These are phyloP conservation scores for Leishmania martiniquensis DNA, from an alignment of 208 protist species.

Conservation along the genomic window DNA sequence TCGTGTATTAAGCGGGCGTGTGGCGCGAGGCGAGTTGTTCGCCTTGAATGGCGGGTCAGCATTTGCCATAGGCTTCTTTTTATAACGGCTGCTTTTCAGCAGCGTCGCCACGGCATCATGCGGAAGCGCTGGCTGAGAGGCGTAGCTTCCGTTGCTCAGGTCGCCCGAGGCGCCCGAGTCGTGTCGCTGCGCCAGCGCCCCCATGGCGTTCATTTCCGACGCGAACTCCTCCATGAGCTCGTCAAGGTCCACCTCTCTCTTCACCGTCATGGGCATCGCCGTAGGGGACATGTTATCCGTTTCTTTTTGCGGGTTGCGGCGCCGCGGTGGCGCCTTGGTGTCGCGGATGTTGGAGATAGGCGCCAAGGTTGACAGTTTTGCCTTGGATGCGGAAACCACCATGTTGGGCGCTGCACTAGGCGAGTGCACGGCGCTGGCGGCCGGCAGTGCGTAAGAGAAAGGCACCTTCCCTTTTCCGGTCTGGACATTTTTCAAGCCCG, in stretches of 20 bases:
- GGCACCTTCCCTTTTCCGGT: constrained; percentile 21
- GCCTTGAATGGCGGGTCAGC: constrained; percentile 5
- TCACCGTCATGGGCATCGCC: constrained; percentile 2
- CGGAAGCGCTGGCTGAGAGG: constrained; percentile 3
- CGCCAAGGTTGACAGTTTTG: neutral
- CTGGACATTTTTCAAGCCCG: constrained; percentile 30
- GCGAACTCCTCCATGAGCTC: constrained; percentile 78
- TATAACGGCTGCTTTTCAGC: constrained; percentile 70
- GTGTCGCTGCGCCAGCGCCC: constrained; percentile 30
- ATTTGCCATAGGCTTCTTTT: constrained; percentile 31
- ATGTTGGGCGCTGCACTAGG: neutral
- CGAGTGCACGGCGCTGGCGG: constrained; percentile 12
- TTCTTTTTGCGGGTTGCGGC: constrained; percentile 12
- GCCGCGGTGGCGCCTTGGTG: constrained; percentile 1
- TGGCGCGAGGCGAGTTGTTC: constrained; percentile 1
- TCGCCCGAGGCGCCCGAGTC: neutral
- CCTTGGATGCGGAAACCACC: neutral
- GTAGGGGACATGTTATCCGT: constrained; percentile 4
- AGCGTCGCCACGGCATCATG: constrained; percentile 48
- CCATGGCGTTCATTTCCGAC: constrained; percentile 60
- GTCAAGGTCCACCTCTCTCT: constrained; percentile 62
- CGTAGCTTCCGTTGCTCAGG: neutral
- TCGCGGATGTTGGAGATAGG: constrained; percentile 10
- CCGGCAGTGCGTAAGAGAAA: neutral
- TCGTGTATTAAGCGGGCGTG: neutral